Evolutionary conservation across 2,329 filamentous ascomycete genomes (phyloP).

Genomic region (Nigrospora sphaerica): DNA sequence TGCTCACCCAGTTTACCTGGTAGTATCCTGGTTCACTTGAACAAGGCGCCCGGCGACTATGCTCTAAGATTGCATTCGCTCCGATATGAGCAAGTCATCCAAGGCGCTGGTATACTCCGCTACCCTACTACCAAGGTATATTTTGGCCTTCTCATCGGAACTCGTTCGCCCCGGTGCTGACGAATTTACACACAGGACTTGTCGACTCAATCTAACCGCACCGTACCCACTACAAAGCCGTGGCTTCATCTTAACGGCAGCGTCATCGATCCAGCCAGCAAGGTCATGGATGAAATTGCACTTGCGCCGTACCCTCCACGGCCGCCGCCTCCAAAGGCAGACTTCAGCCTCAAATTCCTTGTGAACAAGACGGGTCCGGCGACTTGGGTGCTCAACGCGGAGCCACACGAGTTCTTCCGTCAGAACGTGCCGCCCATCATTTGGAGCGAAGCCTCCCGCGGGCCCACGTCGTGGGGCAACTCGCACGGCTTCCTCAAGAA

Average conservation of each 20-base stretch:
- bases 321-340: conserved; percentile 4
- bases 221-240: conserved; percentile 4
- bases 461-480: conserved; percentile 6
- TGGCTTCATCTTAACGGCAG: conserved; percentile 11
- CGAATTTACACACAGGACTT: background rate
- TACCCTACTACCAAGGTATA: conserved; percentile 1
- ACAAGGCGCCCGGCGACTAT: conserved; percentile 8
- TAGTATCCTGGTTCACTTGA: conserved; percentile 7
- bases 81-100: conserved; percentile 9
- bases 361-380: conserved; percentile 8
- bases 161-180: background rate
- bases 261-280: background rate
- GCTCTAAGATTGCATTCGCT: conserved; percentile 8
- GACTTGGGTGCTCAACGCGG: conserved; percentile 10
- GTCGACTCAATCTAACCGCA: background rate
- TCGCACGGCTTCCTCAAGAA: conserved; percentile 8
- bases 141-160: too few species aligned
- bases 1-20: too few species aligned
- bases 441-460: conserved; percentile 9
- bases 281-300: conserved; percentile 7
- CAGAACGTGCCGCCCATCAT: conserved; percentile 9
- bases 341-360: conserved; percentile 10
- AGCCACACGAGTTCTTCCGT: conserved; percentile 10
- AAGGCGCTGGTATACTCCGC: conserved; percentile 7
- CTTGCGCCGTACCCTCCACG: conserved; percentile 7